A percentile compares a stretch with the other conserved stretches of the same genome.
Conservation (phyloP, 805 yeast species). For the Maudiozyma saulgeensis region DNA sequence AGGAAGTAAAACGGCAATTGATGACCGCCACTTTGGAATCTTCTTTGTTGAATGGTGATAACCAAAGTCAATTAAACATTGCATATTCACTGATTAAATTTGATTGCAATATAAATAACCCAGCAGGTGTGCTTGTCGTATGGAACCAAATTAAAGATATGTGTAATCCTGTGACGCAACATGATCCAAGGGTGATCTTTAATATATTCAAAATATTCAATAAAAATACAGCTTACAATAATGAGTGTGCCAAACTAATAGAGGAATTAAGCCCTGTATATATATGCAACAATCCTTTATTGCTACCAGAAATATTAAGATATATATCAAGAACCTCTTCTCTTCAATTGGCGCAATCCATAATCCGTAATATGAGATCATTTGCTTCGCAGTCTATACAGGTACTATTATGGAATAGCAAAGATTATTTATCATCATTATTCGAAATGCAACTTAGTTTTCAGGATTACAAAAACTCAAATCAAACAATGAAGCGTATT, state of each 20-base stretch:
- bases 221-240: slow-evolving; percentile 16
- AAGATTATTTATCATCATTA: slow-evolving; percentile 16
- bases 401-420: slow-evolving; percentile 13
- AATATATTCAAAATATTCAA: slow-evolving; percentile 15
- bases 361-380: slow-evolving; percentile 18
- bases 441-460: slow-evolving; percentile 21
- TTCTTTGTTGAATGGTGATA: slow-evolving; percentile 3
- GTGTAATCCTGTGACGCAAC: slow-evolving; percentile 10
- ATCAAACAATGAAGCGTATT: slow-evolving; percentile 18
- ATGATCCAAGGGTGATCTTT: slow-evolving; percentile 21
- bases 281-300: slow-evolving; percentile 20
- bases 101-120: slow-evolving; percentile 16
- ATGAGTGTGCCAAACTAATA: slow-evolving; percentile 12
- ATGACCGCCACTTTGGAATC: slow-evolving; percentile 7
- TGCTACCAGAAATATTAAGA: slow-evolving; percentile 18
- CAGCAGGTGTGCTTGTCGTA: slow-evolving; percentile 18
- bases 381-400: slow-evolving; percentile 11
- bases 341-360: slow-evolving; percentile 9
- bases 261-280: slow-evolving; percentile 10
- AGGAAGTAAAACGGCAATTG: slow-evolving; percentile 10
- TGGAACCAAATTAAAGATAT: slow-evolving; percentile 17
- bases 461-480: slow-evolving; percentile 23
- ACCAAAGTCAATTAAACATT: slow-evolving; percentile 10
- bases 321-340: slow-evolving; percentile 12
- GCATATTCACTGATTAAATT: slow-evolving; percentile 16